These are phyloP conservation scores for Chloris gayana DNA, from an alignment of 176 grass and related monocot genomes.

Conservation along the genomic window DNA sequence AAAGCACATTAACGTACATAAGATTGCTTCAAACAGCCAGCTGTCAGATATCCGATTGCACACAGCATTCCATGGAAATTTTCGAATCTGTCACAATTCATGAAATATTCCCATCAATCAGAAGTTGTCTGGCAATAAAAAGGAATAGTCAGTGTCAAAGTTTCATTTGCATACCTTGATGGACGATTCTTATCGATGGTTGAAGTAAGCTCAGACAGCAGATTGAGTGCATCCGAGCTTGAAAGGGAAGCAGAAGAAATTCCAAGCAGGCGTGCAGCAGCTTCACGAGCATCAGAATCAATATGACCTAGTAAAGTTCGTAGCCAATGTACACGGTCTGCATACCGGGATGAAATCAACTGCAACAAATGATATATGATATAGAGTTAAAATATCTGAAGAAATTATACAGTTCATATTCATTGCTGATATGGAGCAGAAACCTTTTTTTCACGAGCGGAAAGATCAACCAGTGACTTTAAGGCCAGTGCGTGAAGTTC, in stretches of 20 bases:
- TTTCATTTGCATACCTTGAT: conserved; percentile 62
- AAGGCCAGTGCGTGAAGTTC: conserved; percentile 83
- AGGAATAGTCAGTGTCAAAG: background rate
- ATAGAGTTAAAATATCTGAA: conserved; percentile 26
- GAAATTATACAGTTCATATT: conserved; percentile 30
- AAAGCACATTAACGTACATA: conserved; percentile 56
- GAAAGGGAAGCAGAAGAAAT: conserved; percentile 77
- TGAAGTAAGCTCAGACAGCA: conserved; percentile 76
- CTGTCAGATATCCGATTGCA: conserved; percentile 73
- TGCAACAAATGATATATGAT: conserved; percentile 51
- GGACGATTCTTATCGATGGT: conserved; percentile 48
- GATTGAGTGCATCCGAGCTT: conserved; percentile 55
- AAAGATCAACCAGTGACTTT: conserved; percentile 92
- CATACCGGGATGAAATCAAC: conserved; percentile 76
- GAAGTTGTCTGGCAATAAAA: conserved; percentile 13
- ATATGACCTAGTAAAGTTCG: conserved; percentile 75
- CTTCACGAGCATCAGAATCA: conserved; percentile 92
- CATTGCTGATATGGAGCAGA: conserved; percentile 16
- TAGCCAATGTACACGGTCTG: conserved; percentile 69
- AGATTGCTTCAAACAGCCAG: conserved; percentile 78
- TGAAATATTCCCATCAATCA: conserved; percentile 44
- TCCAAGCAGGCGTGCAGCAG: conserved; percentile 67
- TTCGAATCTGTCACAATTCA: conserved; percentile 76
- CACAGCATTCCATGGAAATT: conserved; percentile 82
- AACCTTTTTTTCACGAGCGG: conserved; percentile 74